Evolutionary conservation across 2,329 filamentous ascomycete genomes (phyloP).

Genomic region (Polytolypa hystricis): DNA sequence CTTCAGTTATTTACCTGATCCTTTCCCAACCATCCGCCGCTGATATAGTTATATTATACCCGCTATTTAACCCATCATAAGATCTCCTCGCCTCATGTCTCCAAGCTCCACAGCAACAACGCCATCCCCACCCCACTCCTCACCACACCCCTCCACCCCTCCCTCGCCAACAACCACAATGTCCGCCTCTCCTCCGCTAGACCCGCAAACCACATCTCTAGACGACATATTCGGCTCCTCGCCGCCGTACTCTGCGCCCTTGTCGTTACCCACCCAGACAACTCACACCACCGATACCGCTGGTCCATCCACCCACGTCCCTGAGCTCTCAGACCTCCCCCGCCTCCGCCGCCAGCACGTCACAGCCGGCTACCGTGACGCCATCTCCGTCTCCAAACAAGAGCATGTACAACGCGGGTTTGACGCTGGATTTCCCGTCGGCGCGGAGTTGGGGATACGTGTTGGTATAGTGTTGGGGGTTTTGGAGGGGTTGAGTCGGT

Average conservation of each 20-base stretch:
- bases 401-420: constrained; percentile 74
- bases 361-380: constrained; percentile 84
- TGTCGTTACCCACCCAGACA: background rate
- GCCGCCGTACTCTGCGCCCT: constrained; percentile 11
- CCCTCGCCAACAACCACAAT: background rate
- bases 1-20: too few species aligned
- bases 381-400: constrained; percentile 64
- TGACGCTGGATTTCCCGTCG: constrained; percentile 78
- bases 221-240: constrained; percentile 35
- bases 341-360: constrained; percentile 65
- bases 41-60: too few species aligned
- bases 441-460: constrained; percentile 64
- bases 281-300: background rate
- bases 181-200: background rate
- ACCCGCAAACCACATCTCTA: constrained; percentile 14
- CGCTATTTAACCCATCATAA: too few species aligned
- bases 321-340: constrained; percentile 55
- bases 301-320: background rate
- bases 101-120: background rate
- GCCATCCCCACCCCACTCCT: background rate
- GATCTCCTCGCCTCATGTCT: too few species aligned
- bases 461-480: constrained; percentile 67
- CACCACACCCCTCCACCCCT: constrained; percentile 1
- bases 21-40: constrained; percentile 1
- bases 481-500: constrained; percentile 55